Conservation (phyloP, 192 early-diverging fungal species). For the Podila epigama region DNA sequence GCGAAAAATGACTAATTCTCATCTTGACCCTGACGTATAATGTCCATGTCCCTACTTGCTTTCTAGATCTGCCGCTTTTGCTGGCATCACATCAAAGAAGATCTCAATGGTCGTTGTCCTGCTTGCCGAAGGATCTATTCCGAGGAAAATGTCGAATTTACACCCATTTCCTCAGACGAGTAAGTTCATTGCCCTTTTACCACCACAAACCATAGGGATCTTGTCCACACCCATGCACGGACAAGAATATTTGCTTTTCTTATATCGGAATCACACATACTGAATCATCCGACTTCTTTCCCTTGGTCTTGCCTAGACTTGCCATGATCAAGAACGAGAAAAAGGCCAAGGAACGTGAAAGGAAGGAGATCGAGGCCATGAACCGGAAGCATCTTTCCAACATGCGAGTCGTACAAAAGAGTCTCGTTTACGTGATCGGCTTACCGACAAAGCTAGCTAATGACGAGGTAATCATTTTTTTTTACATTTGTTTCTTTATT, state of each 20-base stretch:
- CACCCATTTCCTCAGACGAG: slow-evolving; percentile 90
- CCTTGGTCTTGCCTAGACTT: slow-evolving; percentile 19
- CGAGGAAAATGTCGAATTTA: slow-evolving; percentile 90
- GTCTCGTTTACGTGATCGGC: slow-evolving; percentile 96
- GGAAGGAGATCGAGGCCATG: slow-evolving; percentile 86
- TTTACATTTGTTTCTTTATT: background rate
- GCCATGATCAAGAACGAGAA: slow-evolving; percentile 63
- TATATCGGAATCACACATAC: background rate
- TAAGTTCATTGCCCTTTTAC: slow-evolving; percentile 60
- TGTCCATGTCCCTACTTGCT: background rate
- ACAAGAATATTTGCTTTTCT: background rate
- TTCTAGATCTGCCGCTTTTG: slow-evolving; percentile 97
- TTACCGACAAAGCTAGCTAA: slow-evolving; percentile 84
- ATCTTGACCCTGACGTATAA: no score
- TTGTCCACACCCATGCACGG: background rate
- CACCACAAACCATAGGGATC: no score
- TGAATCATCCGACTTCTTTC: background rate
- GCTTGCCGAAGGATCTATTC: slow-evolving; percentile 92
- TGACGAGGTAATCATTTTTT: slow-evolving; percentile 75
- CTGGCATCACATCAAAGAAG: slow-evolving; percentile 97
- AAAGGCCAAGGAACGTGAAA: slow-evolving; percentile 87
- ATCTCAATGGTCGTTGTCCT: slow-evolving; percentile 92
- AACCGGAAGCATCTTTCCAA: slow-evolving; percentile 83
- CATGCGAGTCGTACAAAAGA: slow-evolving; percentile 96
- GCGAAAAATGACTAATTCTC: no score